Evolutionary conservation across 768 basidiomycete genomes (phyloP).

Genomic region (Lactarius akahatsu): DNA sequence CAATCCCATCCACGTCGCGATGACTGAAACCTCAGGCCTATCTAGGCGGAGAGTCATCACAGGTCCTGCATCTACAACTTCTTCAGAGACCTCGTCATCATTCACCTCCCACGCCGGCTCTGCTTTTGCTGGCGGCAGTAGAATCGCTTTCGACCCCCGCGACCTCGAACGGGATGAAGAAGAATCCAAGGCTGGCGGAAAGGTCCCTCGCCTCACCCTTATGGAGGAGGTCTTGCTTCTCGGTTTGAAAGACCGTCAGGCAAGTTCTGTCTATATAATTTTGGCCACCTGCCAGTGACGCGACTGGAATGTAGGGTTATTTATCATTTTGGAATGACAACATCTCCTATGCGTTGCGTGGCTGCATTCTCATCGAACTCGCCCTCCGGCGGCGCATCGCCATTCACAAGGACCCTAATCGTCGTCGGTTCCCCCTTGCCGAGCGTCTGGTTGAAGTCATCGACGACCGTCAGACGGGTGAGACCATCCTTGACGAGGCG

Average conservation of each 20-base stretch:
- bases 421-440: constrained; percentile 68
- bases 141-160: constrained; percentile 91
- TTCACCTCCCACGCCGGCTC: constrained; percentile 59
- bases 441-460: constrained; percentile 90
- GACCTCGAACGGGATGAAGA: constrained; percentile 77
- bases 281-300: background rate
- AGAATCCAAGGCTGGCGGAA: constrained; percentile 62
- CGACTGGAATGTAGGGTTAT: constrained; percentile 60
- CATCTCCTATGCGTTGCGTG: constrained; percentile 97
- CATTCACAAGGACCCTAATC: constrained; percentile 79
- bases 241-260: constrained; percentile 96
- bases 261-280: constrained; percentile 37
- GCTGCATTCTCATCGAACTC: constrained; percentile 96
- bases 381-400: constrained; percentile 94
- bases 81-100: constrained; percentile 40
- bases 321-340: constrained; percentile 99
- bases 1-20: constrained; percentile 3
- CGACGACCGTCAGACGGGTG: constrained; percentile 90
- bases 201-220: constrained; percentile 82
- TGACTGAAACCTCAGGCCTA: constrained; percentile 39
- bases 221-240: constrained; percentile 96
- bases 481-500: constrained; percentile 94
- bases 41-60: constrained; percentile 57
- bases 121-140: constrained; percentile 82
- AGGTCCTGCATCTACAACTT: constrained; percentile 38